Conservation (phyloP, 2,329 filamentous ascomycete species). For the Pseudogymnoascus sp. region DNA sequence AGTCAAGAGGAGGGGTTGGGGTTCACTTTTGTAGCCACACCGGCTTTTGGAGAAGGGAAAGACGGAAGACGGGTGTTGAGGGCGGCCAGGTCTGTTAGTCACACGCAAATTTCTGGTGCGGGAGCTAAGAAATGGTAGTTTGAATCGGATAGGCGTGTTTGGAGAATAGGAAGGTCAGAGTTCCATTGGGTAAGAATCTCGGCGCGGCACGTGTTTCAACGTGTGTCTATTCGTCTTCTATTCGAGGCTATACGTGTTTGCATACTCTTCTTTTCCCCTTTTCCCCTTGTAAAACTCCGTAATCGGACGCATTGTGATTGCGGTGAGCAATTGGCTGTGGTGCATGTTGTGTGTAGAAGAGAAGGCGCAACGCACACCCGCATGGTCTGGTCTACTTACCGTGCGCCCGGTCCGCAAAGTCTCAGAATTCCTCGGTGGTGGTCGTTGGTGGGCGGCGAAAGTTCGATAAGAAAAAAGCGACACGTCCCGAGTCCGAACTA, state of each 20-base stretch:
- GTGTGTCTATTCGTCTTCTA: background rate
- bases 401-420: background rate
- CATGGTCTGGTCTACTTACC: no score
- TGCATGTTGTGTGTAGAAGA: no score
- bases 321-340: no score
- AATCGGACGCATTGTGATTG: no score
- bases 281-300: no score
- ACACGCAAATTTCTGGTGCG: background rate
- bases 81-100: background rate
- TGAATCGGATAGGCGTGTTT: no score
- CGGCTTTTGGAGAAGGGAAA: background rate
- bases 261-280: background rate
- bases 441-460: background rate
- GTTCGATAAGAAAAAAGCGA: background rate
- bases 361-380: no score
- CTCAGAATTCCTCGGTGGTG: background rate
- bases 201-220: background rate
- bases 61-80: background rate
- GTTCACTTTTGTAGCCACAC: background rate
- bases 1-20: background rate
- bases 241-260: background rate
- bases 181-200: background rate
- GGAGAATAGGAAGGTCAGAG: background rate
- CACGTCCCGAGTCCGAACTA: background rate
- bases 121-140: background rate